phyloP scores from a whole-genome alignment of 805 yeast species.

The Candida khao-thaluensis region DNA sequence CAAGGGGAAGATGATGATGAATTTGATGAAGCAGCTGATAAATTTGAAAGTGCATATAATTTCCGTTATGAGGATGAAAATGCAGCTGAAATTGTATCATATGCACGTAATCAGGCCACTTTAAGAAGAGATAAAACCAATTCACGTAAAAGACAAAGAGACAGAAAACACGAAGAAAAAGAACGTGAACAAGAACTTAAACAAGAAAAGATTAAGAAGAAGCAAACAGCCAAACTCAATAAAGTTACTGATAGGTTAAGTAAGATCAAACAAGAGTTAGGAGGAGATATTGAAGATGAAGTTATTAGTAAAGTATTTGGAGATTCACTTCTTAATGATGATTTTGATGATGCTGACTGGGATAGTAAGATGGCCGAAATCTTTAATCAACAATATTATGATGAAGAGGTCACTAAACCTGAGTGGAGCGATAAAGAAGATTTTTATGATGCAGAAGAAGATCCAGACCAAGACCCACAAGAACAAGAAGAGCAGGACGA shows the following conservation, averaged over 20 bases:
- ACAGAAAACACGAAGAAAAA: slow-evolving; percentile 57
- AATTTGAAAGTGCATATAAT: slow-evolving; percentile 89
- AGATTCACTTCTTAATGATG: slow-evolving; percentile 75
- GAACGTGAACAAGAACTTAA: slow-evolving; percentile 51
- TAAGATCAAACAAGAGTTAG: slow-evolving; percentile 66
- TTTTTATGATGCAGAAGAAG: slow-evolving; percentile 27
- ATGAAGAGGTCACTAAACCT: slow-evolving; percentile 41
- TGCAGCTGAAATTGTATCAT: slow-evolving; percentile 86
- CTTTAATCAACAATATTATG: slow-evolving; percentile 82
- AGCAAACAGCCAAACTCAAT: slow-evolving; percentile 73
- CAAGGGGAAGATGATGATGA: slow-evolving; percentile 63
- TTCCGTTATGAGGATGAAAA: slow-evolving; percentile 93
- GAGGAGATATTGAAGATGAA: slow-evolving; percentile 60
- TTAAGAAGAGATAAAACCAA: slow-evolving; percentile 76
- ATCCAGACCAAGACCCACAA: slow-evolving; percentile 19
- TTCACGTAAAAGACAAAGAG: slow-evolving; percentile 80
- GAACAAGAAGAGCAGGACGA: slow-evolving; percentile 18
- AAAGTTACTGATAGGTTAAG: slow-evolving; percentile 70
- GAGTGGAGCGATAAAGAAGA: slow-evolving; percentile 42
- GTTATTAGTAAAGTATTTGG: slow-evolving; percentile 65
- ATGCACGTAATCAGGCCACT: slow-evolving; percentile 93
- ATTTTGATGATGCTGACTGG: slow-evolving; percentile 90
- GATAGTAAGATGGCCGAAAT: slow-evolving; percentile 80
- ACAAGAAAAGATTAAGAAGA: slow-evolving; percentile 62
- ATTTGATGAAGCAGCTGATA: slow-evolving; percentile 88